A percentile compares a stretch with the other conserved stretches of the same genome.
These are phyloP conservation scores for Collybia sp. DNA, from an alignment of 768 basidiomycete genomes.

Conservation along the genomic window DNA sequence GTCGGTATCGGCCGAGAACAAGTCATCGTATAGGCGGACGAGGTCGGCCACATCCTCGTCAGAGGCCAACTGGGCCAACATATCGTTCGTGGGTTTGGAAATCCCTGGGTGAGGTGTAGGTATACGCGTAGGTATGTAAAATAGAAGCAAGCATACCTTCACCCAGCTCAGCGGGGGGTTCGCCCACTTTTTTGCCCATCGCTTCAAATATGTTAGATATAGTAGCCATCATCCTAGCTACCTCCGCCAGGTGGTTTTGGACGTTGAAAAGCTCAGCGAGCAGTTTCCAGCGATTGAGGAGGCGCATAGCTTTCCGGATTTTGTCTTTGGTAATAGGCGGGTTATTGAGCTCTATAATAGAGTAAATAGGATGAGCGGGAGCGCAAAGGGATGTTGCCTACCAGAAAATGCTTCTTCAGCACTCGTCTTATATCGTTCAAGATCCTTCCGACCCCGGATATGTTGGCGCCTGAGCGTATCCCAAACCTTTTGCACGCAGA, in stretches of 20 bases:
- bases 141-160: not conserved
- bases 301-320: conserved; percentile 1
- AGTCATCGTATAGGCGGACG: not conserved
- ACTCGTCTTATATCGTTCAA: not conserved
- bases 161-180: not conserved
- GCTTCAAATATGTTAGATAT: conserved; percentile 5
- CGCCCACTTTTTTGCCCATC: conserved; percentile 1
- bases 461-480: not conserved
- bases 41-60: conserved; percentile 2
- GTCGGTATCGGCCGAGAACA: not conserved
- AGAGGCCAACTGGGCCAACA: conserved; percentile 2
- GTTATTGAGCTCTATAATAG: not conserved
- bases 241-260: not conserved
- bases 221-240: not conserved
- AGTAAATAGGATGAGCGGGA: not conserved
- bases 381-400: not conserved
- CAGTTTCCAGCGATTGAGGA: conserved; percentile 3
- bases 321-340: conserved; percentile 1
- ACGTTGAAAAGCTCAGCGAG: conserved; percentile 3
- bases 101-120: not conserved
- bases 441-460: not conserved
- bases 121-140: not conserved
- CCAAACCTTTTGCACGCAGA: conserved; percentile 4
- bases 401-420: conserved; percentile 6
- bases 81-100: not conserved